Evolutionary conservation across 352 stramenopile species (phyloP).

Genomic region (Globisporangium splendens): DNA sequence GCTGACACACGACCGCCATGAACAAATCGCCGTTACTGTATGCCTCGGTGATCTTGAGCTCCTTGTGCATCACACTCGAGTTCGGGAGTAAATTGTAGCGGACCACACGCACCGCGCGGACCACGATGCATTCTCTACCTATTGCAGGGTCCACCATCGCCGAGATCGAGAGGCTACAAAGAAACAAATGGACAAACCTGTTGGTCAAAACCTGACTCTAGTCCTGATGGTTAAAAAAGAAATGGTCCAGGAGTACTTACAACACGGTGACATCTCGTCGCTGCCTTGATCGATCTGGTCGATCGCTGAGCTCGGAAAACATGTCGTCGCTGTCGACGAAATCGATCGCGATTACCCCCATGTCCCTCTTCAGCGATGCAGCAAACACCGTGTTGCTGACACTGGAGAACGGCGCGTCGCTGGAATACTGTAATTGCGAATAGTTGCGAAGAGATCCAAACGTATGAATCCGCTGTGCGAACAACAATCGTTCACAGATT

Average conservation of each 20-base stretch:
- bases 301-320: slow-evolving; percentile 19
- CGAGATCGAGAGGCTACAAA: slow-evolving; percentile 17
- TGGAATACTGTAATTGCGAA: slow-evolving; percentile 2
- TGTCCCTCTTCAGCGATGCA: slow-evolving; percentile 16
- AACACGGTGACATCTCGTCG: neutral
- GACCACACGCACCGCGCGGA: slow-evolving; percentile 42
- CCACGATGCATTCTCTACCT: slow-evolving; percentile 30
- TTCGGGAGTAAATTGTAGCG: slow-evolving; percentile 44
- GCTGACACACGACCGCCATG: slow-evolving; percentile 50
- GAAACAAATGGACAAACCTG: neutral
- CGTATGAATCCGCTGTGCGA: neutral
- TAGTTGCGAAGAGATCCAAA: neutral
- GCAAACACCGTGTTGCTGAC: slow-evolving; percentile 7
- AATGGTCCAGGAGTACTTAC: neutral
- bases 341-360: slow-evolving; percentile 38
- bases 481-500: neutral
- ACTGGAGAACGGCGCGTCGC: neutral
- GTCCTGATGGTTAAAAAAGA: slow-evolving; percentile 4
- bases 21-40: slow-evolving; percentile 57
- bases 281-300: slow-evolving; percentile 3
- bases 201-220: neutral
- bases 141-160: slow-evolving; percentile 27
- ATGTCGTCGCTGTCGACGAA: slow-evolving; percentile 42
- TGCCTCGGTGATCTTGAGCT: slow-evolving; percentile 35
- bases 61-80: slow-evolving; percentile 31